Evolutionary conservation across 2,329 filamentous ascomycete species (phyloP).

Genomic region (Pseudogymnoascus sp.): DNA sequence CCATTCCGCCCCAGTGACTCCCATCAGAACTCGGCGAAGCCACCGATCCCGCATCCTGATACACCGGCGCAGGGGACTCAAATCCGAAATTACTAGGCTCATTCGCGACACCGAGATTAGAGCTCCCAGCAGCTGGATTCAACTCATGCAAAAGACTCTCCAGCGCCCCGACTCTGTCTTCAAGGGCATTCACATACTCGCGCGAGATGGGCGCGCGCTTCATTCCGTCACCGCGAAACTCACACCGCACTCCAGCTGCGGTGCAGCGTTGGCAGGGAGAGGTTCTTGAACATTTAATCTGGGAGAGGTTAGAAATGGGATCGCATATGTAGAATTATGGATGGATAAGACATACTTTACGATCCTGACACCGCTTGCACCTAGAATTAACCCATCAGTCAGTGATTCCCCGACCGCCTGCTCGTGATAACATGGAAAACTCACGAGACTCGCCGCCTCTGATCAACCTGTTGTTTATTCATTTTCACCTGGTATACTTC

Average conservation of each 20-base stretch:
- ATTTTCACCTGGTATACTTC: slow-evolving; percentile 1
- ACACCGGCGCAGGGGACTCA: neutral
- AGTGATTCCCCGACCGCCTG: neutral
- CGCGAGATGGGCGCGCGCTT: slow-evolving; percentile 15
- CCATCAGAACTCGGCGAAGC: slow-evolving; percentile 1
- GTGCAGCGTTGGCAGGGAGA: slow-evolving; percentile 14
- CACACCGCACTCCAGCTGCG: slow-evolving; percentile 13
- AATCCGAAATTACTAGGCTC: neutral
- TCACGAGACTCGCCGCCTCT: slow-evolving; percentile 3
- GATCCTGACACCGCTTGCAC: slow-evolving; percentile 16
- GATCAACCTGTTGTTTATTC: slow-evolving; percentile 1
- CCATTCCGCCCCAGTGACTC: neutral
- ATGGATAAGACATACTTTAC: slow-evolving; percentile 10
- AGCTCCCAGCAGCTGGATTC: slow-evolving; percentile 2
- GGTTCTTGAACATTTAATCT: slow-evolving; percentile 16
- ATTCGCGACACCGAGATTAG: neutral
- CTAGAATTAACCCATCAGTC: neutral
- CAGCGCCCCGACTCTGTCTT: slow-evolving; percentile 11
- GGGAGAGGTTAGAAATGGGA: neutral
- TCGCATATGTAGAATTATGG: neutral
- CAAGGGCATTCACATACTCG: slow-evolving; percentile 14
- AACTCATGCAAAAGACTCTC: slow-evolving; percentile 11
- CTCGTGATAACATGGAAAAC: neutral
- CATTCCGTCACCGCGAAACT: slow-evolving; percentile 14
- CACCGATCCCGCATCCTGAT: neutral